Evolutionary conservation across 495 filamentous ascomycete genomes (phyloP).

Genomic region (Xylaria telfairii): DNA sequence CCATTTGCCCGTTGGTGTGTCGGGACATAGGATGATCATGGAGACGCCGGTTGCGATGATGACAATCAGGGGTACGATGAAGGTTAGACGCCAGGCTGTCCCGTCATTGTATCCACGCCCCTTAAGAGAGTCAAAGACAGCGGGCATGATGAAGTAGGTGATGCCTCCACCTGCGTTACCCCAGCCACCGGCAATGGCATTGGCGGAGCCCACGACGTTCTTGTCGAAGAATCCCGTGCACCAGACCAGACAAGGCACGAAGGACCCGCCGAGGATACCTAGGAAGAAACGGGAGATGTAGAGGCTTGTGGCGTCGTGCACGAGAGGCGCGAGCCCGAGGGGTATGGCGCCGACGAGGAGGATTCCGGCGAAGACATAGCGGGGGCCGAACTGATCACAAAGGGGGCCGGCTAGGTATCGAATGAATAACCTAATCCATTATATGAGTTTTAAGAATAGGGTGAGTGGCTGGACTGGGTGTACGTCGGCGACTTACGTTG

Average conservation of each 20-base stretch:
- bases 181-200: slow-evolving; percentile 82
- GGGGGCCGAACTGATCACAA: slow-evolving; percentile 85
- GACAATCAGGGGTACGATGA: slow-evolving; percentile 82
- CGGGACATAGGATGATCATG: slow-evolving; percentile 78
- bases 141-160: slow-evolving; percentile 91
- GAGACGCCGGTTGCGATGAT: slow-evolving; percentile 67
- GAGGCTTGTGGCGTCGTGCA: slow-evolving; percentile 72
- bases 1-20: slow-evolving; percentile 87
- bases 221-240: slow-evolving; percentile 96
- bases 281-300: slow-evolving; percentile 88
- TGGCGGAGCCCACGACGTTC: slow-evolving; percentile 90
- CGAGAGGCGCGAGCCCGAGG: slow-evolving; percentile 80
- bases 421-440: slow-evolving; percentile 66
- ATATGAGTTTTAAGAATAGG: slow-evolving; percentile 21
- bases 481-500: slow-evolving; percentile 67
- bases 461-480: neutral
- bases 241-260: slow-evolving; percentile 97
- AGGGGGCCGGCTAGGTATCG: slow-evolving; percentile 82
- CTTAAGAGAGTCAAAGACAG: slow-evolving; percentile 84
- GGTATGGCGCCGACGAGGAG: slow-evolving; percentile 81
- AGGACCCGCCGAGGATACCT: slow-evolving; percentile 87
- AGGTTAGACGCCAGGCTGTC: slow-evolving; percentile 83
- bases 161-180: slow-evolving; percentile 94
- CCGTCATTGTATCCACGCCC: slow-evolving; percentile 62
- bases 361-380: slow-evolving; percentile 77